Percentiles rank a stretch among this genome's conserved stretches.
phyloP scores from a whole-genome alignment of 345 rosid genomes.

The Populus davidiana region DNA sequence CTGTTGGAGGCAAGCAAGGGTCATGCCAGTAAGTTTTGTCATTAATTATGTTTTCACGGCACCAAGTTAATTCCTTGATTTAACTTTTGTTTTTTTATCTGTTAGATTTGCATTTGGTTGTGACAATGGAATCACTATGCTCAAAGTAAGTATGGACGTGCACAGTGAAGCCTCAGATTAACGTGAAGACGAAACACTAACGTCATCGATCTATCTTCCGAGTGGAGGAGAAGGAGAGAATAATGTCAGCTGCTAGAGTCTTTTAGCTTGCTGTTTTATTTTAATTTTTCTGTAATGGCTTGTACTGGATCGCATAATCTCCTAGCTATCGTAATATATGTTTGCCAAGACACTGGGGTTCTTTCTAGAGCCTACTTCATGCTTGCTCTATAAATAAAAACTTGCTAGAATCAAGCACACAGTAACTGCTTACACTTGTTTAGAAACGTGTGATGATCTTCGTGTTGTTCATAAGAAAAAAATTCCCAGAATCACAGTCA shows the following conservation, averaged over 20 bases:
- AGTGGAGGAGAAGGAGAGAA: not conserved
- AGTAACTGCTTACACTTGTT: too few species aligned
- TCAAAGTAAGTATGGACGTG: not conserved
- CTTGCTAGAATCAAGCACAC: too few species aligned
- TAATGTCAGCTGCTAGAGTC: not conserved
- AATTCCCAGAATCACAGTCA: not conserved
- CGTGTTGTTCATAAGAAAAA: too few species aligned
- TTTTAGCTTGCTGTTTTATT: not conserved
- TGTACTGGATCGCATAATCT: not conserved
- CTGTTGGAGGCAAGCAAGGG: too few species aligned
- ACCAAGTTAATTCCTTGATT: too few species aligned
- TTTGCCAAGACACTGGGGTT: not conserved
- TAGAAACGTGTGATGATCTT: too few species aligned
- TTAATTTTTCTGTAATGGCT: not conserved
- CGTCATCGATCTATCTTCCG: not conserved
- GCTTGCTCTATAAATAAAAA: not conserved
- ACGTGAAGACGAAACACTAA: not conserved
- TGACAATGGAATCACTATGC: conserved; percentile 16
- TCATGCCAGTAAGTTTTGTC: too few species aligned
- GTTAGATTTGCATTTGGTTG: too few species aligned
- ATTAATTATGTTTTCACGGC: too few species aligned
- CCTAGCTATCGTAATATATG: not conserved
- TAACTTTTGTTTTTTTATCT: too few species aligned
- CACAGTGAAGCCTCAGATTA: not conserved
- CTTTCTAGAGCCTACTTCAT: not conserved